These are phyloP conservation scores for Oxyria digyna DNA, from an alignment of 148 eudicot genomes.

Conservation along the genomic window DNA sequence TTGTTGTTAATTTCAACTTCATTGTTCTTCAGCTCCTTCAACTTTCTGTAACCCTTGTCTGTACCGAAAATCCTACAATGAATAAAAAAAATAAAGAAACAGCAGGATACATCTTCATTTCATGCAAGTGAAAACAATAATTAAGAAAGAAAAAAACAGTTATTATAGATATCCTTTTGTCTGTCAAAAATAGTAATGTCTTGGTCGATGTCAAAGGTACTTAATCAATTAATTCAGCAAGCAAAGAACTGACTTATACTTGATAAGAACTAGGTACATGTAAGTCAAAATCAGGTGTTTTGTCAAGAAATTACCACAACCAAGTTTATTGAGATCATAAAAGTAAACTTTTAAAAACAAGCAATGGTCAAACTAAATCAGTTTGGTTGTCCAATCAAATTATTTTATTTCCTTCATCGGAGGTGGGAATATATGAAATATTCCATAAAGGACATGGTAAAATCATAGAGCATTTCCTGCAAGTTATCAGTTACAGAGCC, in stretches of 20 bases:
- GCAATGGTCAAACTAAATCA: neutral
- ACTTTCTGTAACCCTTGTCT: conserved; percentile 64
- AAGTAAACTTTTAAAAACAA: neutral
- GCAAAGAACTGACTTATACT: too few species aligned
- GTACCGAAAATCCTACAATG: conserved; percentile 68
- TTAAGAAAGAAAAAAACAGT: neutral
- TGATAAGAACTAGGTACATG: neutral
- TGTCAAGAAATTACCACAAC: neutral
- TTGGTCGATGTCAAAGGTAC: neutral
- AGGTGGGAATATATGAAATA: neutral
- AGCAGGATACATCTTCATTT: neutral
- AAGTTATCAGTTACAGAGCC: neutral
- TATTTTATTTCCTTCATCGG: neutral
- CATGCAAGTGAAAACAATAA: neutral
- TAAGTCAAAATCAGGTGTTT: neutral
- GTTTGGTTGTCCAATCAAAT: neutral
- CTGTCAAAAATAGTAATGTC: neutral
- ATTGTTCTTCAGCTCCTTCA: conserved; percentile 45
- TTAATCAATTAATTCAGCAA: neutral
- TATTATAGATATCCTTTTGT: neutral
- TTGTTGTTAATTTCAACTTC: conserved; percentile 32
- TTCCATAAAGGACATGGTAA: neutral
- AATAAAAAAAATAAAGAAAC: neutral
- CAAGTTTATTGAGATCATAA: neutral
- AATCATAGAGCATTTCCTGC: neutral